phyloP scores from a whole-genome alignment of 257 asterid species.

The Linderniella brevidens region DNA sequence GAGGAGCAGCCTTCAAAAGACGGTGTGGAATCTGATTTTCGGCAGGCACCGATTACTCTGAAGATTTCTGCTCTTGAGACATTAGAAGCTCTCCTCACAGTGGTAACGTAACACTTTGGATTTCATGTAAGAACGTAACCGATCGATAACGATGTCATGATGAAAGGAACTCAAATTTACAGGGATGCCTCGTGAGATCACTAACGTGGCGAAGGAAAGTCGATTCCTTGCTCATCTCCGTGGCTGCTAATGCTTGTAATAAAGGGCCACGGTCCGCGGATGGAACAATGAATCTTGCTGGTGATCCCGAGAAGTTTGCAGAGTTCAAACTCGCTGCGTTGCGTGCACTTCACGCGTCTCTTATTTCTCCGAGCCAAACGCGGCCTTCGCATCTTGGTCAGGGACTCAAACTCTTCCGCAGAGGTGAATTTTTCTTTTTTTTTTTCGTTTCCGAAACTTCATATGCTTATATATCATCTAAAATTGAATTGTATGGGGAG shows the following conservation, averaged over 20 bases:
- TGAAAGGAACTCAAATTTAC: constrained; percentile 9
- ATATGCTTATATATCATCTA: neutral
- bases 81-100: constrained; percentile 57
- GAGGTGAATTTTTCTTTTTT: constrained; percentile 22
- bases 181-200: constrained; percentile 73
- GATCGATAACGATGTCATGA: constrained; percentile 3
- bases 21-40: constrained; percentile 23
- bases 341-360: constrained; percentile 82
- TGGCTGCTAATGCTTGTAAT: constrained; percentile 52
- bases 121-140: neutral
- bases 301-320: constrained; percentile 21
- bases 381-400: constrained; percentile 58
- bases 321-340: constrained; percentile 67
- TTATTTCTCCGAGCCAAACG: constrained; percentile 53
- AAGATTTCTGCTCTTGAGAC: constrained; percentile 78
- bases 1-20: constrained; percentile 28
- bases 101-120: constrained; percentile 27
- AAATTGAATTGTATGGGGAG: too few species aligned
- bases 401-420: constrained; percentile 47
- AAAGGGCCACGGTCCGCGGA: constrained; percentile 44
- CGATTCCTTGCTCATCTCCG: constrained; percentile 50
- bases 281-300: constrained; percentile 18
- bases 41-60: constrained; percentile 29
- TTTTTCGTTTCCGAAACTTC: neutral
- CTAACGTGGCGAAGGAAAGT: constrained; percentile 55